Evolutionary conservation across 805 yeast species (phyloP), one percentile per base, ranked within the genome.

Genomic region (Nakazawaea wyomingensis): DNA sequence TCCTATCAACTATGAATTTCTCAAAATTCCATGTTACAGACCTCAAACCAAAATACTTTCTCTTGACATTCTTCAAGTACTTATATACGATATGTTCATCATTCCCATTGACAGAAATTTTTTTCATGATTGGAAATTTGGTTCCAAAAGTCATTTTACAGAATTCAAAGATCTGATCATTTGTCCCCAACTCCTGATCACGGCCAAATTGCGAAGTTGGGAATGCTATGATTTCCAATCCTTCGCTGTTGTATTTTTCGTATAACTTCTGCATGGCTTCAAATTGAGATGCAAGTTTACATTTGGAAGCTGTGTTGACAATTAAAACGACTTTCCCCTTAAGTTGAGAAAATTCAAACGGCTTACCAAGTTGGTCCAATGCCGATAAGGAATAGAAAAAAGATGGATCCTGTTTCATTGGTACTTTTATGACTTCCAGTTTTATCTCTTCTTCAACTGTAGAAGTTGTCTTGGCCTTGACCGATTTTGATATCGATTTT

Each of bases 241-340:
- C 88, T 47, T 69, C 54, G 31, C 67, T 70, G 37, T 69, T 62
- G 59, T 78, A 82, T 55, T 72, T 74, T 39, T 73, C 60, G 62
- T 82, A 76, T 9, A 85, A 62, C 20, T 55, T 58, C 59, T 85
- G 85, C 30, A 85, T 63, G 32, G 76, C 85, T 33, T 62, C 58
- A 56, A 79, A 80, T 59, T 83, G 90, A 39, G 80, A 74, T 2
- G 85, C 75, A 59, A 72, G 72, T 8, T 70, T 71, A 54, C 46
- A 43, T 19, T 38, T 43, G 35, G 46, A 43, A 13, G 43, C 43
- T 18, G 34, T 38, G 26, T 43, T 43, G n/a, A 43, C 42, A 5
- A 89, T 69, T 33, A 88, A 61, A n/a, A 89, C 90, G 33, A 82
- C 95, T 61, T 88, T 85, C 32, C 90, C 93, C 60, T 82, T 72